Conservation (phyloP, 495 filamentous ascomycete genomes). For the Lentithecium fluviatile region DNA sequence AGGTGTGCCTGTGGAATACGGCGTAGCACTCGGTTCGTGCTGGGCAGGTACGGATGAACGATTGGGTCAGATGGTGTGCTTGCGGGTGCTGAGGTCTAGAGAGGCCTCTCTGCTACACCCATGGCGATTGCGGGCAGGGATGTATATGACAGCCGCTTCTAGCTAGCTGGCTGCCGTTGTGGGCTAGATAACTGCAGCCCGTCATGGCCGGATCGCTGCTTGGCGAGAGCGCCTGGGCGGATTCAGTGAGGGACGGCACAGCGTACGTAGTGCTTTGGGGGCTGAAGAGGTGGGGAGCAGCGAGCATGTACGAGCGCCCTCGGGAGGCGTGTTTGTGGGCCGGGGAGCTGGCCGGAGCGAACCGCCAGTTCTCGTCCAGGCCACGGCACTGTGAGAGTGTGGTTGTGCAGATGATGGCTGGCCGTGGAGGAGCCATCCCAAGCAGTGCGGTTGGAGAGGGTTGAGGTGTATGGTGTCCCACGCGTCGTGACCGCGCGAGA, state of each 20-base stretch:
- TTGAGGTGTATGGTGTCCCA: no score
- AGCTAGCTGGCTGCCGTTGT: slow-evolving; percentile 14
- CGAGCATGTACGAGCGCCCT: not conserved
- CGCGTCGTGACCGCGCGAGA: no score
- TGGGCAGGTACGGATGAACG: slow-evolving; percentile 14
- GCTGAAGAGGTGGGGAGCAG: slow-evolving; percentile 11
- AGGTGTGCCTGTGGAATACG: slow-evolving; percentile 15
- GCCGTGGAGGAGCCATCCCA: no score
- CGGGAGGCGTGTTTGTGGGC: no score
- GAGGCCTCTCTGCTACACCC: not conserved
- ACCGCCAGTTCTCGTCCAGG: no score
- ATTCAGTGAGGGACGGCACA: slow-evolving; percentile 11
- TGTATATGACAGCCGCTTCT: slow-evolving; percentile 9
- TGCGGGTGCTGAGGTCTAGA: slow-evolving; percentile 5
- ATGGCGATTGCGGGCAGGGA: slow-evolving; percentile 14
- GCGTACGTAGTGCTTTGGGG: slow-evolving; percentile 5
- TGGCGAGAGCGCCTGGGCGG: not conserved
- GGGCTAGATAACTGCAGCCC: slow-evolving; percentile 13
- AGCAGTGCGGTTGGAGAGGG: no score
- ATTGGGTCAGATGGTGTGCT: slow-evolving; percentile 4
- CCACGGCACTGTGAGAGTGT: no score
- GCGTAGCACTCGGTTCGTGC: slow-evolving; percentile 21
- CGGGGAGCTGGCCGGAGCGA: no score
- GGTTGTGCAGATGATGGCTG: no score
- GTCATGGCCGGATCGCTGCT: slow-evolving; percentile 10